Evolutionary conservation across 345 rosid genomes (phyloP).

Genomic region (Lepidium didymum): DNA sequence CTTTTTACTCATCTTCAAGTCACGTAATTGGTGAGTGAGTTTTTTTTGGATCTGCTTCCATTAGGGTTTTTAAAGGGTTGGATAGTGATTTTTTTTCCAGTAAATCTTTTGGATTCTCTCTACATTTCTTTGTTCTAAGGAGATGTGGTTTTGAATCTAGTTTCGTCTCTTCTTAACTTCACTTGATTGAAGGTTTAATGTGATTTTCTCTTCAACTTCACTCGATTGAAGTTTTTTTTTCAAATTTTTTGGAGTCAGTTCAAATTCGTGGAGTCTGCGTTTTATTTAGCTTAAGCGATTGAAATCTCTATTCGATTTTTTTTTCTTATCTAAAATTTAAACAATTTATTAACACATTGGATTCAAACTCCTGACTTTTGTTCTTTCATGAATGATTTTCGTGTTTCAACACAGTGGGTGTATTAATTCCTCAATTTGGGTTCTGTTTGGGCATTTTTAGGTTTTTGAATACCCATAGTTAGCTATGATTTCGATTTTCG

Average conservation of each 20-base stretch:
- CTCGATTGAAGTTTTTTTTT: not conserved
- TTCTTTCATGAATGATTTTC: not conserved
- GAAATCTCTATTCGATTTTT: not conserved
- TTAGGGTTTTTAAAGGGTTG: conserved; percentile 36
- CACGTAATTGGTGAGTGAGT: conserved; percentile 26
- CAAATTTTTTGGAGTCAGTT: not conserved
- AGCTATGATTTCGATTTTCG: not conserved
- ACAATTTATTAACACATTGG: not conserved
- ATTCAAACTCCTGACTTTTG: not conserved
- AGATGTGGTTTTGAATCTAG: not conserved
- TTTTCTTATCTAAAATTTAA: not conserved
- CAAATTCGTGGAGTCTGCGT: conserved; percentile 12
- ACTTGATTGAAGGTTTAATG: not conserved
- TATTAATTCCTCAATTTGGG: not conserved
- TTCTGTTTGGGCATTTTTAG: not conserved
- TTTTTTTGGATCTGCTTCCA: conserved; percentile 30
- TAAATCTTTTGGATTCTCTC: not conserved
- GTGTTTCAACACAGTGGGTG: not conserved
- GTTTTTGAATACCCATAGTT: not conserved
- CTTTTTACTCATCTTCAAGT: conserved; percentile 3
- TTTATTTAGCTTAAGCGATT: not conserved
- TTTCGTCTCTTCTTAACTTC: not conserved
- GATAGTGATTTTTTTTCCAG: not conserved
- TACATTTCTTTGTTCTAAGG: not conserved
- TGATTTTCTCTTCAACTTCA: not conserved